Conservation (phyloP, 2,329 filamentous ascomycete species). For the Pseudogymnoascus pannorum region DNA sequence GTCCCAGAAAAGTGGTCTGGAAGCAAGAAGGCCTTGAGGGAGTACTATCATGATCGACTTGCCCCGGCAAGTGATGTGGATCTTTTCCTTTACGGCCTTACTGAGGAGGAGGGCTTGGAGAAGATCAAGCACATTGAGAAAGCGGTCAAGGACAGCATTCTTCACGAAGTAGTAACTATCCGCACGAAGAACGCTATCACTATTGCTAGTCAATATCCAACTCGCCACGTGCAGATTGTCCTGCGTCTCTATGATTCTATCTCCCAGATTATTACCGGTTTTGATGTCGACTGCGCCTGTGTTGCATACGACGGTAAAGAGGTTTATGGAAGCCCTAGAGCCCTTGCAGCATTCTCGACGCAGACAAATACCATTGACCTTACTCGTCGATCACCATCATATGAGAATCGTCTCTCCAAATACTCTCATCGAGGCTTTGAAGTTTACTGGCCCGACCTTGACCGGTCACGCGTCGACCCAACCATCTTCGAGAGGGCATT, state of each 20-base stretch:
- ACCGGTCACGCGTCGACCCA: conserved; percentile 70
- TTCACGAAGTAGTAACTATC: conserved; percentile 77
- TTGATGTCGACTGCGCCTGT: conserved; percentile 80
- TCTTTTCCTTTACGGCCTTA: conserved; percentile 74
- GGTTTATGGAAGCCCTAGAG: conserved; percentile 71
- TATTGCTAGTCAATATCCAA: conserved; percentile 77
- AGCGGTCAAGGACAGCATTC: conserved; percentile 65
- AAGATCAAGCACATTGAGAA: conserved; percentile 80
- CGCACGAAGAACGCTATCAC: conserved; percentile 84
- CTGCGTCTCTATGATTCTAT: conserved; percentile 78
- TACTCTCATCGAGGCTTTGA: conserved; percentile 82
- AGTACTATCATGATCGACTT: conserved; percentile 76
- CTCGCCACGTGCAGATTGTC: conserved; percentile 76
- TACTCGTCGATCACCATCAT: conserved; percentile 72
- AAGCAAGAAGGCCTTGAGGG: conserved; percentile 55
- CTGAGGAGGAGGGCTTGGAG: conserved; percentile 67
- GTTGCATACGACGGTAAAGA: conserved; percentile 74
- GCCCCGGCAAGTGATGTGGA: conserved; percentile 83
- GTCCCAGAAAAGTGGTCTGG: conserved; percentile 54
- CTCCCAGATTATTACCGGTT: conserved; percentile 78
- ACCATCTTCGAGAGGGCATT: conserved; percentile 84
- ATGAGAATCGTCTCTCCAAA: conserved; percentile 80
- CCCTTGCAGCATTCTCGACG: conserved; percentile 70
- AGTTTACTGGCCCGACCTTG: conserved; percentile 68
- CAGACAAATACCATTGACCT: conserved; percentile 78